Evolutionary conservation across 192 early-diverging fungal species (phyloP).

Genomic region (Backusella liffmaniae): DNA sequence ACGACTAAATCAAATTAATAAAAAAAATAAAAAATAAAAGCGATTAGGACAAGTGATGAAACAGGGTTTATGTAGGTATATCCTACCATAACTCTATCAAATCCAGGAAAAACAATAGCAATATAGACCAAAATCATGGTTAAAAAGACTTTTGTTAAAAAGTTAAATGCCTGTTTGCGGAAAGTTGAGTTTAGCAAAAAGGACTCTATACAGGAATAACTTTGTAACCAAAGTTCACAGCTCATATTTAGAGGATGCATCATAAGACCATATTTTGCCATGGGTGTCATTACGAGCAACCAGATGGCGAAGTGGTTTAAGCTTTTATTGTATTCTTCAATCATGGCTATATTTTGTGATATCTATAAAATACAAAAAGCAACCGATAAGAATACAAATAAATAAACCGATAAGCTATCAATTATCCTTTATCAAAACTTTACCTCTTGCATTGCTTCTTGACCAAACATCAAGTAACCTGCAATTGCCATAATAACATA

Average conservation of each 20-base stretch:
- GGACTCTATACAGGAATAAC: background rate
- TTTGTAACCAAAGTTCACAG: slow-evolving; percentile 30
- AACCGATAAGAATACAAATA: background rate
- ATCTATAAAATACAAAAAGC: slow-evolving; percentile 42
- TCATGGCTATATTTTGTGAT: slow-evolving; percentile 60
- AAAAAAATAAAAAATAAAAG: background rate
- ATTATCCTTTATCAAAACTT: background rate
- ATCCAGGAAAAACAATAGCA: slow-evolving; percentile 22
- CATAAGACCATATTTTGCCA: slow-evolving; percentile 69
- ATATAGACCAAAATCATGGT: slow-evolving; percentile 6
- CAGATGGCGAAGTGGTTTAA: slow-evolving; percentile 56
- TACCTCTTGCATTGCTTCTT: slow-evolving; percentile 54
- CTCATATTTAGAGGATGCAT: slow-evolving; percentile 58
- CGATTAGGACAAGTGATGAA: background rate
- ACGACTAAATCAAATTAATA: slow-evolving; percentile 6
- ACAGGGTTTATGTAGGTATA: background rate
- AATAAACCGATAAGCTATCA: slow-evolving; percentile 7
- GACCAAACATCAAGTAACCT: slow-evolving; percentile 76
- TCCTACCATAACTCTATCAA: slow-evolving; percentile 38
- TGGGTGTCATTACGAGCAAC: slow-evolving; percentile 65
- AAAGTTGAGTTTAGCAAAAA: background rate
- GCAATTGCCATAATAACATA: slow-evolving; percentile 50
- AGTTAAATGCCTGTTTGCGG: background rate
- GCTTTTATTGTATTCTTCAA: slow-evolving; percentile 47
- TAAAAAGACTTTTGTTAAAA: slow-evolving; percentile 8